These are phyloP conservation scores for Gardenia jasminoides DNA, from an alignment of 257 asterid species.

Conservation along the genomic window DNA sequence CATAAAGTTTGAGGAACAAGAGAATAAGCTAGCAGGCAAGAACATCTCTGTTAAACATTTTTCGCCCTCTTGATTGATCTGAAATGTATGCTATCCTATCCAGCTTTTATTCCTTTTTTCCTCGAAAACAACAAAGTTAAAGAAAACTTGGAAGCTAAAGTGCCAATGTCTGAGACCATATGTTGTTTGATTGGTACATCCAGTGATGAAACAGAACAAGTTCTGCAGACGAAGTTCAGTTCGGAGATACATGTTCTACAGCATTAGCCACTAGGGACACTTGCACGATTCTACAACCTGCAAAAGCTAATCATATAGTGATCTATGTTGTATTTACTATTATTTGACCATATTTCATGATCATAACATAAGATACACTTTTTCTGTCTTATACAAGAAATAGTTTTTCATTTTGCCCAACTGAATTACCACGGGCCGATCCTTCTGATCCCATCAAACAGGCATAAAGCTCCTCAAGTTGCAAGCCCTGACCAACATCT, in stretches of 20 bases:
- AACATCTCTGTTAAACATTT: background rate
- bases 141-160: too few relatives aligned
- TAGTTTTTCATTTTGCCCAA: constrained; percentile 30
- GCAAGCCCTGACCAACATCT: constrained; percentile 31
- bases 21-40: background rate
- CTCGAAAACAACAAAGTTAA: background rate
- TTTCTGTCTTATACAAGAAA: constrained; percentile 11
- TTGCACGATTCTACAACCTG: background rate
- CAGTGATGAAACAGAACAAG: background rate
- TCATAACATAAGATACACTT: background rate
- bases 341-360: background rate
- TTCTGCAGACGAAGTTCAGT: background rate
- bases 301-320: background rate
- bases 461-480: constrained; percentile 69
- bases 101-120: background rate
- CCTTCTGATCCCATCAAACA: constrained; percentile 49
- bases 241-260: background rate
- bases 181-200: background rate
- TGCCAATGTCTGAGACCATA: background rate
- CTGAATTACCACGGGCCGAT: constrained; percentile 16
- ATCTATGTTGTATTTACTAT: background rate
- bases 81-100: background rate
- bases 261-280: background rate
- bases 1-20: background rate
- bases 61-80: background rate